Base-by-base conservation (phyloP, 2,329 filamentous ascomycete genomes). In the Paecilomyces formosus region DNA sequence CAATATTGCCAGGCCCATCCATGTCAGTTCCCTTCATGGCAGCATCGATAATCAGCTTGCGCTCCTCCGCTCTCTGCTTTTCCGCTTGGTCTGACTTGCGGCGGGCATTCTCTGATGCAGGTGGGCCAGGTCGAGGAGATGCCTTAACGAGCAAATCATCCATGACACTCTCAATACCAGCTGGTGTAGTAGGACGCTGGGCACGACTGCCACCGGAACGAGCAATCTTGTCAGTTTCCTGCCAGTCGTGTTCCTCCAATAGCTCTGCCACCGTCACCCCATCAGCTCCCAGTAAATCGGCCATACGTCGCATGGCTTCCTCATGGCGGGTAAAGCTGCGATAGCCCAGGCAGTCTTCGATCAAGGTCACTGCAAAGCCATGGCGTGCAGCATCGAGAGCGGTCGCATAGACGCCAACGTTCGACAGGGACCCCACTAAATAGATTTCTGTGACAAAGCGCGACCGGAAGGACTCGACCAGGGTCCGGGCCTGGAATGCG, bases 341-440 rank as follows among this genome's bases (percentile, higher is more conserved):
- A 68, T 88, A 96, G 11, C 92, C 92, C 57, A 96, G 85, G 72
- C 92, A 97, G 71, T 97, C 92, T 56, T 94, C 87, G 45, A 97
- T 79, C 12, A 97, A 79, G 4, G 89, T 94, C 67, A 97, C 90
- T n/a, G 85, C 81, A 67, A 96, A 86, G 3, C 92, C 94, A 72
- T 97, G 89, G 21, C 88, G 85, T 1, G 90, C 92, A 11, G 93
- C 94, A 69, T 97, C 94, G 62, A 96, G 81, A 3, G 92, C 92
- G 0, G 93, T 97, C 7, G 94, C 93, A 70, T 94, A 92, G 53
- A 97, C 87, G 31, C 92, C 92, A 35, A 95, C 79, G 67, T 97
- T 97, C 51, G 88, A 90, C 54, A 96, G 82, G 52, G 89, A 88
- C 22, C 94, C 94, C 68, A 90, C 95, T 24, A 97, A 84, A 73